These are phyloP conservation scores for Lepidium africanum DNA, from an alignment of 345 rosid species.

Conservation along the genomic window DNA sequence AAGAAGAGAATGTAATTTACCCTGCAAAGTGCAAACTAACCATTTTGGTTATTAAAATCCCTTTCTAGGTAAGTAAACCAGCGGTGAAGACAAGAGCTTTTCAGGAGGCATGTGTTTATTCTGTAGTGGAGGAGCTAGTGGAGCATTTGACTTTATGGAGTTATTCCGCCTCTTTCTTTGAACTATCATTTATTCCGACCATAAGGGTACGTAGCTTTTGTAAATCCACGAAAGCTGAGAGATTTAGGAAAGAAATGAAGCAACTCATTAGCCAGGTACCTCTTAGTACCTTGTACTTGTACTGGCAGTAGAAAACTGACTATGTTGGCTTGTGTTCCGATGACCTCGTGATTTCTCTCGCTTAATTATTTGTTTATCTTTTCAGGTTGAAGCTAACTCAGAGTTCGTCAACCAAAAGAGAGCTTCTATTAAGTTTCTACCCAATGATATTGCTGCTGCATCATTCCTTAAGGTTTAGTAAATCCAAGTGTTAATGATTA, in stretches of 20 bases:
- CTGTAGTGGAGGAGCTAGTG: constrained; percentile 81
- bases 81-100: constrained; percentile 80
- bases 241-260: constrained; percentile 86
- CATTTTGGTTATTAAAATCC: neutral
- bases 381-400: constrained; percentile 63
- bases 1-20: neutral
- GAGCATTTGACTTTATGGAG: constrained; percentile 95
- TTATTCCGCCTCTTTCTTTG: constrained; percentile 74
- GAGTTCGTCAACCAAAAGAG: constrained; percentile 61
- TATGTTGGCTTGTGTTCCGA: neutral
- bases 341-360: neutral
- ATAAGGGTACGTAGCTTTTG: constrained; percentile 65
- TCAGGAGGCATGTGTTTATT: constrained; percentile 86
- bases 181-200: constrained; percentile 74
- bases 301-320: neutral
- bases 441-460: constrained; percentile 61
- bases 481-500: neutral
- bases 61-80: constrained; percentile 62
- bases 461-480: constrained; percentile 55
- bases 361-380: neutral
- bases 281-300: constrained; percentile 31
- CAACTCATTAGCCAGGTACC: constrained; percentile 75
- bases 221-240: constrained; percentile 76
- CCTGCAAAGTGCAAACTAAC: neutral
- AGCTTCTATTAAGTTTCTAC: constrained; percentile 44